A percentile compares a stretch with the other conserved stretches of the same genome.
These are phyloP conservation scores for Pichia sp. DNA, from an alignment of 1,139 yeast species.

Conservation along the genomic window DNA sequence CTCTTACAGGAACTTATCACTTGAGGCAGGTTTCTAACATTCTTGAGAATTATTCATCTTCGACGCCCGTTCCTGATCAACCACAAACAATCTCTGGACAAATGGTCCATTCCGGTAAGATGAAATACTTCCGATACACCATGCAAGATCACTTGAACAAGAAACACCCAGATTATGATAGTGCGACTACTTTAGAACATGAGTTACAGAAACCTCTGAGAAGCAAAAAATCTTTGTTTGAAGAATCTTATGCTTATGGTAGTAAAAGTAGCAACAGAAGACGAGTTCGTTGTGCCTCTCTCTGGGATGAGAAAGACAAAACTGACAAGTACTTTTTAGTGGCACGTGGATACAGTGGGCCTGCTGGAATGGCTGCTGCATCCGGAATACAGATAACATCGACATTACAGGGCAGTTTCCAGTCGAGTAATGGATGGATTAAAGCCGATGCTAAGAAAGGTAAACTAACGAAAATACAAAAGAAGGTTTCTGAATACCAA, in stretches of 20 bases:
- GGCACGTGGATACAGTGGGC: constrained; percentile 6
- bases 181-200: background rate
- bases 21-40: constrained; percentile 9
- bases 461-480: background rate
- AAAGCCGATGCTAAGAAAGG: constrained; percentile 1
- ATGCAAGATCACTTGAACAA: constrained; percentile 30
- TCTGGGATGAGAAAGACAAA: background rate
- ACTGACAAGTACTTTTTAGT: constrained; percentile 1
- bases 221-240: constrained; percentile 13
- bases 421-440: constrained; percentile 5
- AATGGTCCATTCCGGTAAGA: constrained; percentile 67
- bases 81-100: constrained; percentile 41
- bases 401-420: background rate
- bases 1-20: constrained; percentile 39
- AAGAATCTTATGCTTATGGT: constrained; percentile 14
- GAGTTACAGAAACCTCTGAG: background rate
- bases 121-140: constrained; percentile 62
- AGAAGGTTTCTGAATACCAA: background rate
- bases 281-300: background rate
- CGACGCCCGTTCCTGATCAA: constrained; percentile 5
- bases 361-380: background rate
- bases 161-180: constrained; percentile 8
- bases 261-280: background rate
- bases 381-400: background rate
- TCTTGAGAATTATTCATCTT: constrained; percentile 9